Evolutionary conservation across 768 basidiomycete species (phyloP).

Genomic region (Macrolepiota fuliginosa): DNA sequence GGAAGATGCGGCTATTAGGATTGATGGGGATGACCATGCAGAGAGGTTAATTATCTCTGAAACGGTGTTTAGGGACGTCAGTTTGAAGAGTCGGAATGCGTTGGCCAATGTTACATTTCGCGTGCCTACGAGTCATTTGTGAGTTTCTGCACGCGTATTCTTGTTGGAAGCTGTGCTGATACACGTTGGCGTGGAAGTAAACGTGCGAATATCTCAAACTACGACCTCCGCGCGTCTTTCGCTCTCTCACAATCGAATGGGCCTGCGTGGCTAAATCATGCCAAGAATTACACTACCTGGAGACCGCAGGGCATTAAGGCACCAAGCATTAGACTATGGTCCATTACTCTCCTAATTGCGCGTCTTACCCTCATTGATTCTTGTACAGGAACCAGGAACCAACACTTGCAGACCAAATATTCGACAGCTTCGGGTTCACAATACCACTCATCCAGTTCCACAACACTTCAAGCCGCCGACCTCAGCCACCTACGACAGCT

Average conservation of each 20-base stretch:
- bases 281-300: slow-evolving; percentile 29
- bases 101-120: slow-evolving; percentile 23
- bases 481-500: not conserved
- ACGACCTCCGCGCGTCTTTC: slow-evolving; percentile 35
- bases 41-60: slow-evolving; percentile 25
- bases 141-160: slow-evolving; percentile 7
- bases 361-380: not conserved
- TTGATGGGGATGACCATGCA: slow-evolving; percentile 1
- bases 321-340: slow-evolving; percentile 21
- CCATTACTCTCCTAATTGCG: slow-evolving; percentile 27
- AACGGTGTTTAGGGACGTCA: slow-evolving; percentile 26
- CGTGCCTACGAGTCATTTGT: slow-evolving; percentile 31
- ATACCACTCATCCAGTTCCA: slow-evolving; percentile 33
- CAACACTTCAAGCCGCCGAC: slow-evolving; percentile 17
- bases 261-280: slow-evolving; percentile 26
- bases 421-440: slow-evolving; percentile 33
- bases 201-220: slow-evolving; percentile 20
- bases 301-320: slow-evolving; percentile 19
- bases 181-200: slow-evolving; percentile 15
- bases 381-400: not conserved
- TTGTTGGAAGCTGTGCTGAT: not conserved
- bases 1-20: not conserved
- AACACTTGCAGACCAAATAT: slow-evolving; percentile 23
- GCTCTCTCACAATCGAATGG: slow-evolving; percentile 29
- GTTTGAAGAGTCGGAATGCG: slow-evolving; percentile 22